Evolutionary conservation across 768 basidiomycete species (phyloP), one percentile per base, ranked within the genome.

Genomic region (Butyriboletus loyo): DNA sequence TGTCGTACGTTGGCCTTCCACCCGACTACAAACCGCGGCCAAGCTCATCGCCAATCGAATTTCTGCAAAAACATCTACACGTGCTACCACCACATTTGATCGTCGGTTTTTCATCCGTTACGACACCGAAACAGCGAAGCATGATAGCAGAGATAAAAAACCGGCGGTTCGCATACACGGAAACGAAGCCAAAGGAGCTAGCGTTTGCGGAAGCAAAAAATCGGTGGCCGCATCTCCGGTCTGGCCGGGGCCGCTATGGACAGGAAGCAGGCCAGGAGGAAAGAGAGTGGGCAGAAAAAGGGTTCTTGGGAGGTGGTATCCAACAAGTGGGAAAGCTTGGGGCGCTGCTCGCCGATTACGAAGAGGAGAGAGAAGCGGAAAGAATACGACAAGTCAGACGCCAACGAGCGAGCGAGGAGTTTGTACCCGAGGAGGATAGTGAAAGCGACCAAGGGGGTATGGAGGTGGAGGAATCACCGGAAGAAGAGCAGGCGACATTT

Each of bases 321-420:
- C 79, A 81, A 56, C 80, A 84, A 54, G 79, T 92, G 11, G 88
- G 88, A 34, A 88, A 87, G 56, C 68, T 91, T 17, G 89, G 82
- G 2, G 65, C 64, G 6, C 71, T 93, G 9, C 70, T 93, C 9
- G 83, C 80, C 4, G 82, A 76, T 7, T 91, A 88, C 61, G 89
- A 91, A 60, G 89, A 88, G 59, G 89, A 89, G 64, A 76, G 91
- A 53, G 84, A 83, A 65, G 82, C 80, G 1, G 84, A 89, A 61
- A 75, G 84, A 24, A 68, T 81, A 19, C 74, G 84, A 49, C 62
- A 57, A 17, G 54, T 80, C 19, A 75, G 82, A 53, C 73, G 77
- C 36, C 66, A 72, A 45, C 72, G 66, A 38, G 57, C 57, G 9
- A 25, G 66, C 70, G 35, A 77, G 13, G 78, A 75, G 5, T 80